Evolutionary conservation across 257 asterid species (phyloP).

Genomic region (Paulownia fortunei): DNA sequence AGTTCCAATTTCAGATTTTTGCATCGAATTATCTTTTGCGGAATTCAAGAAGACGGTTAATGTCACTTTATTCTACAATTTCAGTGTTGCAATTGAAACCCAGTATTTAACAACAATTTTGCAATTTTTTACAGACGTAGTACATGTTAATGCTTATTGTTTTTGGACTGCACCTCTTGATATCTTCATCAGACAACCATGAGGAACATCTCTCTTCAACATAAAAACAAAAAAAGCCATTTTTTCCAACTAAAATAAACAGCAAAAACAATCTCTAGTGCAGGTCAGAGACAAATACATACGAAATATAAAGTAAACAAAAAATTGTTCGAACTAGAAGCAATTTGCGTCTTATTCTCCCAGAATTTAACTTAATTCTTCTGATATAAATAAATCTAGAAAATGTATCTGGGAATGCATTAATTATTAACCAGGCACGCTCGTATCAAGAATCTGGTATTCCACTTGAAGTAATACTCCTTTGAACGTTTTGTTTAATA

Average conservation of each 20-base stretch:
- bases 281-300: background rate
- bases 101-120: background rate
- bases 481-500: background rate
- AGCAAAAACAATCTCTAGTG: background rate
- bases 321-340: background rate
- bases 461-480: background rate
- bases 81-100: background rate
- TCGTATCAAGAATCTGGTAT: background rate
- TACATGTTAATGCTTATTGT: background rate
- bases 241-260: background rate
- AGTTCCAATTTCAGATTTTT: constrained; percentile 1
- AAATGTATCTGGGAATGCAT: background rate
- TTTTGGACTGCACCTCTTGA: background rate
- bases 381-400: background rate
- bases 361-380: background rate
- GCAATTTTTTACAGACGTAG: background rate
- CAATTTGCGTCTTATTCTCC: background rate
- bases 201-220: background rate
- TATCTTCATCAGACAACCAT: background rate
- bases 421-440: background rate
- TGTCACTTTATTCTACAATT: constrained; percentile 1
- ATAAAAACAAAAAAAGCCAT: background rate
- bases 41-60: constrained; percentile 4
- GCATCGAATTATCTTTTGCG: background rate
- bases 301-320: background rate